A percentile compares a stretch with the other conserved stretches of the same genome.
Conservation (phyloP, 495 filamentous ascomycete genomes). For the Penicillium chermesinum region DNA sequence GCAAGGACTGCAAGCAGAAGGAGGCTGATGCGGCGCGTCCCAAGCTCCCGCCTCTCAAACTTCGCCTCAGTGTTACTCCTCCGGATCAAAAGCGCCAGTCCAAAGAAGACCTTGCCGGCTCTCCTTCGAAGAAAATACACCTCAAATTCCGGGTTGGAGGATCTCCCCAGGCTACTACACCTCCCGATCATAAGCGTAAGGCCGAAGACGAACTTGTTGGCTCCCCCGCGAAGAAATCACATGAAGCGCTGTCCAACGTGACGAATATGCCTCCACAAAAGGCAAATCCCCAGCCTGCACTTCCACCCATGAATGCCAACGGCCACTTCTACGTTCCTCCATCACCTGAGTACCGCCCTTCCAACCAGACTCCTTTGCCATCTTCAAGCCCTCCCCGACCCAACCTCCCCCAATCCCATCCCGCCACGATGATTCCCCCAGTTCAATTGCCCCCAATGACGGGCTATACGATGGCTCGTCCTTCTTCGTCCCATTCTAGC, state of each 20-base stretch:
- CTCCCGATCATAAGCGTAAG: too few species aligned
- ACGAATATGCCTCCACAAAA: conserved; percentile 14
- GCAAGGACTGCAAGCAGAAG: conserved; percentile 66
- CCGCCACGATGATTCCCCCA: conserved; percentile 29
- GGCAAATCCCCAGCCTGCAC: conserved; percentile 14
- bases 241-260: conserved; percentile 14
- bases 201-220: conserved; percentile 17
- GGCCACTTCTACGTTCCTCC: conserved; percentile 30
- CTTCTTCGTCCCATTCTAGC: conserved; percentile 43
- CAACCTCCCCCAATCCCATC: conserved; percentile 20
- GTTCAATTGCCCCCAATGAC: conserved; percentile 30
- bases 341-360: conserved; percentile 39
- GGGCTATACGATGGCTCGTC: conserved; percentile 34
- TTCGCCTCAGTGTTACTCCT: conserved; percentile 43
- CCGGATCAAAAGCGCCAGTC: conserved; percentile 3
- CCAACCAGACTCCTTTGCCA: conserved; percentile 16
- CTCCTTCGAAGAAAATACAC: conserved; percentile 32
- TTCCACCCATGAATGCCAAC: conserved; percentile 23
- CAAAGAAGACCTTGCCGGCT: conserved; percentile 1
- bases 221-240: conserved; percentile 32
- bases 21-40: conserved; percentile 57
- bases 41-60: conserved; percentile 70
- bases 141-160: too few species aligned
- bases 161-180: too few species aligned
- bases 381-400: conserved; percentile 33